Percentiles rank a stretch among this genome's conserved stretches.
phyloP scores from a whole-genome alignment of 805 yeast genomes.

The Nakazawaea wyomingensis region DNA sequence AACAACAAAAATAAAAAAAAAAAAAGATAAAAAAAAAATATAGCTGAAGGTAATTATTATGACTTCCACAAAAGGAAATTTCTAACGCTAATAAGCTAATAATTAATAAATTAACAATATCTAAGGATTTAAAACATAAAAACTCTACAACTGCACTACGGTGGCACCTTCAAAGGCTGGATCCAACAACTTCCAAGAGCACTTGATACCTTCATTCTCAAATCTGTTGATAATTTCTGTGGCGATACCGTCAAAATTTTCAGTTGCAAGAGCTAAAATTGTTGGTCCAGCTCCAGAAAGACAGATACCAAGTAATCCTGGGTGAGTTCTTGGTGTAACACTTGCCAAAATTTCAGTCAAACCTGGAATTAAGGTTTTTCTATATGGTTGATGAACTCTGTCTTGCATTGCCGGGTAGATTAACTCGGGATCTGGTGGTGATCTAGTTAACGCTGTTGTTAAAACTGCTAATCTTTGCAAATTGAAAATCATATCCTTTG shows the following conservation, averaged over 20 bases:
- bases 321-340: slow-evolving; percentile 76
- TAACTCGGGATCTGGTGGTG: slow-evolving; percentile 74
- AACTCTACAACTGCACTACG: slow-evolving; percentile 31
- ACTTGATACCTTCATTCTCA: slow-evolving; percentile 55
- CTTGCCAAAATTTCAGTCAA: slow-evolving; percentile 71
- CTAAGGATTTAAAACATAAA: slow-evolving; percentile 12
- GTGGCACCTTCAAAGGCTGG: slow-evolving; percentile 86
- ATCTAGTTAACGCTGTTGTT: slow-evolving; percentile 85
- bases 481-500: slow-evolving; percentile 84
- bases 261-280: slow-evolving; percentile 87
- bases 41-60: not conserved
- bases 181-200: slow-evolving; percentile 79
- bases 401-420: slow-evolving; percentile 97
- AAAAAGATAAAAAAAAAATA: not conserved
- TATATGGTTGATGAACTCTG: slow-evolving; percentile 94
- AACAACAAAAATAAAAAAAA: not conserved
- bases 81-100: too few relatives aligned
- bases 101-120: too few relatives aligned
- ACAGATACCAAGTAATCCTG: slow-evolving; percentile 90
- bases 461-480: slow-evolving; percentile 89
- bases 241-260: slow-evolving; percentile 81
- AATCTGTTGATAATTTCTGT: slow-evolving; percentile 66
- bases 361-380: slow-evolving; percentile 89
- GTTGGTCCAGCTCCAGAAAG: slow-evolving; percentile 98
- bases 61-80: not conserved